Base-by-base conservation (phyloP, 179 eudicot genomes). In the Pouteria campechiana region DNA sequence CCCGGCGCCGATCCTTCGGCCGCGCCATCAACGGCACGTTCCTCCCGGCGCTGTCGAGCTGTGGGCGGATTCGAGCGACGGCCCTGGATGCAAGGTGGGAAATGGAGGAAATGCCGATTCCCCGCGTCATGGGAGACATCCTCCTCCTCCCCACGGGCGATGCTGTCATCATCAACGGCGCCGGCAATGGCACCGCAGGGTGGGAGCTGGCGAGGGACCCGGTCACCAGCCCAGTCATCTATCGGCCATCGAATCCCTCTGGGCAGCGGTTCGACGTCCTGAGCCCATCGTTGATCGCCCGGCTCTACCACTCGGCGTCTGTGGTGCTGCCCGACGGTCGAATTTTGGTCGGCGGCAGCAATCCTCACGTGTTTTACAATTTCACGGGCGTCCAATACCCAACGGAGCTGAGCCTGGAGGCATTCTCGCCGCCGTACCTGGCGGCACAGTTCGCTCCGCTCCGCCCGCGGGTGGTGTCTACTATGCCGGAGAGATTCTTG, bases 81-180 rank as follows among this genome's bases (percentile, higher is more conserved):
- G 83, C 66, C n/a, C 46, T 60, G 3, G 34, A 68, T 11, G 86
- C 90, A 6, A 5, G 37, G 4, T 84, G 95, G 95, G 44, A 22
- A 0, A 84, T 84, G 76, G 92, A 84, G 32, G 37, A 60, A 0
- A 72, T 84, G 83, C 92, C 94, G 0, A 69, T 70, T 74, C 38
- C 70, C 24, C 90, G 95, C 56, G 93, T 85, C 55, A 85, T 85
- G 95, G 59, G 78, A 25, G 95, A 85, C 20, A 73, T 75, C 84
- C 23, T 78, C 2, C 31, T 82, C 5, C 20, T 85, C 3, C 95
- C 95, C 1, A 73, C 79, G 2, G 82, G 93, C 0, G 78, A 85
- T 1, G 60, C 81, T 0, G 23, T 85, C 0, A 63, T 85, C 8
- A n/a, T 85, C 6, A 85, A 85, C 46, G 95, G 95, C 12, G 95